Evolutionary conservation across 202 grass and related monocot genomes (phyloP).

Genomic region (Setaria viridis): DNA sequence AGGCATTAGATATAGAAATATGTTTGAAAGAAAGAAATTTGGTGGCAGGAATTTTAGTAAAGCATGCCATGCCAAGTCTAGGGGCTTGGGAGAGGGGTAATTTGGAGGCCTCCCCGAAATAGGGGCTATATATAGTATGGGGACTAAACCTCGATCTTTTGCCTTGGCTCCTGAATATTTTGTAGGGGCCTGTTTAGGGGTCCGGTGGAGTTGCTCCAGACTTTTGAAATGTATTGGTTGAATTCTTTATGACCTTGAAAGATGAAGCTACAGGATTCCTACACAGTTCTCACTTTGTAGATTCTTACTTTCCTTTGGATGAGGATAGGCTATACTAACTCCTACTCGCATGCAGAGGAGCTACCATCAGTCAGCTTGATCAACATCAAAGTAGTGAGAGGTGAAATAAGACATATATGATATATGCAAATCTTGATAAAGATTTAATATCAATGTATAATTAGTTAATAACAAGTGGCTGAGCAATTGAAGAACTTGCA

Average conservation of each 20-base stretch:
- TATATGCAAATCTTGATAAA: neutral
- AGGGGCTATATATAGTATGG: no score
- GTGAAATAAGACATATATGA: neutral
- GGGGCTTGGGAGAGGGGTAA: no score
- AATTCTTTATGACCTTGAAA: slow-evolving; percentile 6
- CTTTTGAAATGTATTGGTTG: neutral
- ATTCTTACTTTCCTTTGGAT: no score
- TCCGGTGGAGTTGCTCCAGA: neutral
- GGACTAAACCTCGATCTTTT: no score
- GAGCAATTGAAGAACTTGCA: neutral
- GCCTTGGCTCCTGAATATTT: no score
- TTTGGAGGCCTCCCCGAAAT: no score
- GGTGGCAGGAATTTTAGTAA: neutral
- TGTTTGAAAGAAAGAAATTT: neutral
- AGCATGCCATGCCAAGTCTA: neutral
- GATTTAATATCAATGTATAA: neutral
- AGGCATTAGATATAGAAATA: slow-evolving; percentile 30
- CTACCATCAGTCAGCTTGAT: neutral
- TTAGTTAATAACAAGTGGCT: neutral
- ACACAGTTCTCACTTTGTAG: neutral
- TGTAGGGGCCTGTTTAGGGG: no score
- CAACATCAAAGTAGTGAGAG: neutral
- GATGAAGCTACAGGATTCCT: neutral
- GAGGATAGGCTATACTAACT: neutral
- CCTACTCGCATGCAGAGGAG: neutral